Percentiles rank a stretch among this genome's conserved stretches.
Conservation (phyloP, 2,329 filamentous ascomycete species). For the Clonostachys rosea region DNA sequence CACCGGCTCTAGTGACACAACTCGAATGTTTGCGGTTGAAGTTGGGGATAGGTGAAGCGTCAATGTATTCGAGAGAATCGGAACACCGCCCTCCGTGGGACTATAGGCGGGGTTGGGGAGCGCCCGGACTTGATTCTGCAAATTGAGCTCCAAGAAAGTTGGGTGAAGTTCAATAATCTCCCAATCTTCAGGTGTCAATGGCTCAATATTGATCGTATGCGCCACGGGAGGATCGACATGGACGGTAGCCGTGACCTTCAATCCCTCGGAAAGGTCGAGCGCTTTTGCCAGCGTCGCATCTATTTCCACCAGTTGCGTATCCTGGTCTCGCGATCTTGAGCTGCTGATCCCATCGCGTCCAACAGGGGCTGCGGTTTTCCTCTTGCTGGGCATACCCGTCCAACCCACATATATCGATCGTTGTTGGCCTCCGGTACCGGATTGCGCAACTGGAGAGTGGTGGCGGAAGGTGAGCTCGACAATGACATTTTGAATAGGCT, state of each 20-base stretch:
- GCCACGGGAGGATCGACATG: conserved; percentile 88
- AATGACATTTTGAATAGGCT: conserved; percentile 94
- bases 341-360: conserved; percentile 67
- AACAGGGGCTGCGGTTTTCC: conserved; percentile 68
- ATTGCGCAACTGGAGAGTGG: conserved; percentile 37
- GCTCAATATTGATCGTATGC: conserved; percentile 95
- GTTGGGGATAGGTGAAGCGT: conserved; percentile 93
- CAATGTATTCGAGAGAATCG: conserved; percentile 65
- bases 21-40: conserved; percentile 86
- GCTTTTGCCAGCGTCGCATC: conserved; percentile 79
- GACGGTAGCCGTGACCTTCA: conserved; percentile 67
- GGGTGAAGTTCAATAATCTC: conserved; percentile 98
- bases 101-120: conserved; percentile 78
- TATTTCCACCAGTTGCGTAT: conserved; percentile 74
- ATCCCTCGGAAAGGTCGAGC: conserved; percentile 73
- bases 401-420: conserved; percentile 85
- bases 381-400: conserved; percentile 97
- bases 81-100: conserved; percentile 19
- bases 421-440: conserved; percentile 42
- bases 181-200: conserved; percentile 92
- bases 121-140: conserved; percentile 87
- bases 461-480: conserved; percentile 78
- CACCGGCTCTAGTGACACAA: conserved; percentile 77
- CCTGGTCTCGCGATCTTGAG: conserved; percentile 64
- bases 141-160: conserved; percentile 89